These are phyloP conservation scores for Dillenia turbinata DNA, from an alignment of 164 flowering plant species.

Conservation along the genomic window DNA sequence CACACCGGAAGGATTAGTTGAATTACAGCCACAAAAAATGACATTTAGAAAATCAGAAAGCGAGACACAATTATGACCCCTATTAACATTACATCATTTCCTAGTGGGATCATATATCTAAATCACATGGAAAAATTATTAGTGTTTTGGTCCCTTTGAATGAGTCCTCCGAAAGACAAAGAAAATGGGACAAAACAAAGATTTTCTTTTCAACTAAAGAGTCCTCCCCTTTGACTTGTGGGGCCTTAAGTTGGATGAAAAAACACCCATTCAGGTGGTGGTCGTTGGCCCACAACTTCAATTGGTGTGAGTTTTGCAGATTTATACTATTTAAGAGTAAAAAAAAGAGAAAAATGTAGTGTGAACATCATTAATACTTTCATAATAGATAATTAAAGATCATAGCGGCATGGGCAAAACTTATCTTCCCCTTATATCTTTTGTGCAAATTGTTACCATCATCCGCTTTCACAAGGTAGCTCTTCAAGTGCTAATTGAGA, in stretches of 20 bases:
- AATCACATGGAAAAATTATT: too few species aligned
- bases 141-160: too few species aligned
- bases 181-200: too few species aligned
- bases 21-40: too few species aligned
- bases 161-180: too few species aligned
- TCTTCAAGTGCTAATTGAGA: conserved; percentile 39
- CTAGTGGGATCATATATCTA: too few species aligned
- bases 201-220: too few species aligned
- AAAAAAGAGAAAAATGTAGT: conserved; percentile 37
- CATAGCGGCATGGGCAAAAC: background rate
- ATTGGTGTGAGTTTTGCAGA: conserved; percentile 70
- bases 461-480: conserved; percentile 87
- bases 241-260: background rate
- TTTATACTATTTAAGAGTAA: conserved; percentile 63
- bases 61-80: too few species aligned
- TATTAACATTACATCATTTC: too few species aligned
- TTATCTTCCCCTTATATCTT: conserved; percentile 74
- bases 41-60: too few species aligned
- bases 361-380: background rate
- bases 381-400: too few species aligned
- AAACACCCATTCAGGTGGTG: conserved; percentile 78
- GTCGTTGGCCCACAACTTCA: conserved; percentile 92
- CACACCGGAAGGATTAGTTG: conserved; percentile 52
- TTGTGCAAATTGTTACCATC: conserved; percentile 67
- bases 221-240: too few species aligned